Percentiles rank a stretch among this genome's conserved stretches.
These are phyloP conservation scores for Coccomyxa sp. DNA, from an alignment of 139 green algal genomes.

Conservation along the genomic window DNA sequence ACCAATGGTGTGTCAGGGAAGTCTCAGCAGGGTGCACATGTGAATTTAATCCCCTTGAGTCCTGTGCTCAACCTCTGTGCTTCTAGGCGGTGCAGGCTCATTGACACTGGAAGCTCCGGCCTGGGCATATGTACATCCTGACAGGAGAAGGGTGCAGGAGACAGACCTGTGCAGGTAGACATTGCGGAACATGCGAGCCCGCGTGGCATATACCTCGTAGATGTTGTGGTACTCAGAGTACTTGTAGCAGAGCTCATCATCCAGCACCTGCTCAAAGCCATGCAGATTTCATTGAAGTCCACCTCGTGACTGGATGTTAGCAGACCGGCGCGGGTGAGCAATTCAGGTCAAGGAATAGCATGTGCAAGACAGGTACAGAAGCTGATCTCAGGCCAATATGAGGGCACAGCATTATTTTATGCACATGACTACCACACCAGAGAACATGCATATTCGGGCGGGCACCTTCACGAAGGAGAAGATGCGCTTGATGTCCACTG, in stretches of 20 bases:
- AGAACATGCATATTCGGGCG: neutral
- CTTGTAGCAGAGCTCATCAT: slow-evolving; percentile 79
- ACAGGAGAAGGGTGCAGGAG: neutral
- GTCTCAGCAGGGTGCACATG: no score
- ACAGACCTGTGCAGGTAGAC: slow-evolving; percentile 1
- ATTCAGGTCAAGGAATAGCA: neutral
- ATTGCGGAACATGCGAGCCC: neutral
- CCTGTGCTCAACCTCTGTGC: no score
- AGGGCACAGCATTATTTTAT: neutral
- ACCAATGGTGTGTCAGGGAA: no score
- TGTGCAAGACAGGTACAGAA: neutral
- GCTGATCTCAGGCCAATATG: no score
- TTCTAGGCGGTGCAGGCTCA: no score
- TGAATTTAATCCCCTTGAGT: no score
- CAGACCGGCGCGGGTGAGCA: no score
- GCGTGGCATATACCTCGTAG: slow-evolving; percentile 65
- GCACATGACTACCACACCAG: no score
- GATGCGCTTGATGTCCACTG: slow-evolving; percentile 54
- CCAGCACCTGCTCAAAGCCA: slow-evolving; percentile 50
- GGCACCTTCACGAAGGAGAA: slow-evolving; percentile 55
- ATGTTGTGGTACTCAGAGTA: slow-evolving; percentile 73
- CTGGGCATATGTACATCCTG: neutral
- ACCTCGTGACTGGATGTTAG: no score
- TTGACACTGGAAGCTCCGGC: neutral
- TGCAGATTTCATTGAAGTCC: no score